Base-by-base conservation (phyloP, 768 basidiomycete species). In the Antrodiella citrinella region DNA sequence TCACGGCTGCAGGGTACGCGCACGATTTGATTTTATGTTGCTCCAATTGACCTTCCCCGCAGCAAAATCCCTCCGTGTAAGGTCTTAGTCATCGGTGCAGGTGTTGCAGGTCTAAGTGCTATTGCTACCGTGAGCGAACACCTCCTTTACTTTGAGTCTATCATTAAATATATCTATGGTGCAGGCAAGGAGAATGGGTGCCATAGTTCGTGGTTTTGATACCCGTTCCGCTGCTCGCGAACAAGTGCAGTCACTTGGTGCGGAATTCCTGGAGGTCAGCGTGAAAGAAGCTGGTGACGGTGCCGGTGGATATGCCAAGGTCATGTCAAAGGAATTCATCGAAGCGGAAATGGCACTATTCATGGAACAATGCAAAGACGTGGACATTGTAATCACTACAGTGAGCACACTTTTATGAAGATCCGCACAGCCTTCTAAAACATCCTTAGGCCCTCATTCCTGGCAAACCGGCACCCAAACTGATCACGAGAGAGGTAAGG, bases 311-410 rank as follows among this genome's bases (percentile, higher is more conserved):
- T 93, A 93, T 59, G 91, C 89, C 20, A 92, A 91, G 67, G 79
- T 82, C 54, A 92, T 92, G 89, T 87, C 86, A 23, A 88, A 89
- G 69, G 87, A 88, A 63, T 92, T 91, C 63, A 81, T 91, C 51
- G 86, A 81, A 44, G 89, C 88, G 10, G 90, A 91, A 63, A 89
- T 91, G 89, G 81, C 82, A 0, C 73, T 93, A 41, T 92, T 93
- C 69, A 74, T 86, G 77, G 81, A 86, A 62, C 91, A 93, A 63
- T 85, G 82, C 66, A 87, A 84, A 62, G 90, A 91, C 19, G 91
- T 92, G 10, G 91, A 93, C 61, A 92, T 93, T 51, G 74, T 93
- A 50, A 79, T 92, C 56, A 92, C 91, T 38, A 92, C 90, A 51
- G 84, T 83, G 56, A 44, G 75, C 61, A 22, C 42, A n/a, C n/a